phyloP scores from a whole-genome alignment of 2,329 filamentous ascomycete genomes.

The Dothideomycetes sp. region DNA sequence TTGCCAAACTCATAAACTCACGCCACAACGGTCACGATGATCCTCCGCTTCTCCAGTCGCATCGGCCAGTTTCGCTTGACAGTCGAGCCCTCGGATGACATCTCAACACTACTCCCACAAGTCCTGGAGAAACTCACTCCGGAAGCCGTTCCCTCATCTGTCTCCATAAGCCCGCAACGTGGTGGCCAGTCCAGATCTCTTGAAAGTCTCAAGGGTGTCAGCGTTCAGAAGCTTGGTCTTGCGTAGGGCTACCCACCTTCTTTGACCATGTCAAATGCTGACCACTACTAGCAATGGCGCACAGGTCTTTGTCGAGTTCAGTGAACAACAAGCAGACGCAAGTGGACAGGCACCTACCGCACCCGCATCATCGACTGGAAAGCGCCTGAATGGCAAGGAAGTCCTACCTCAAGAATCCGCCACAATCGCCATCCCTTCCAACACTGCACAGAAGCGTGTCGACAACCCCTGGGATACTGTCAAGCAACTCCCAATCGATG shows the following conservation, averaged over 20 bases:
- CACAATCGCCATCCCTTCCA: constrained; percentile 48
- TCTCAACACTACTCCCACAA: constrained; percentile 48
- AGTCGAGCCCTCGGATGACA: constrained; percentile 64
- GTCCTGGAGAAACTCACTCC: constrained; percentile 53
- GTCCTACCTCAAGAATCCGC: constrained; percentile 61
- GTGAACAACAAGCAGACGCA: constrained; percentile 44
- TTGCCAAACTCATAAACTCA: neutral
- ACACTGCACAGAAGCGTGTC: constrained; percentile 51
- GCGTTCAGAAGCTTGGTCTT: constrained; percentile 49
- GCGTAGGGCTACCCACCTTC: constrained; percentile 32
- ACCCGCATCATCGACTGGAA: constrained; percentile 31
- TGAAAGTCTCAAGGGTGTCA: constrained; percentile 43
- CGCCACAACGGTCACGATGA: constrained; percentile 47
- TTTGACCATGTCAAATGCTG: constrained; percentile 19
- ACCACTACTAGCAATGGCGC: constrained; percentile 64
- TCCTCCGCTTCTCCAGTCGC: constrained; percentile 78
- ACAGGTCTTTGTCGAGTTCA: constrained; percentile 78
- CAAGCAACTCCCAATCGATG: constrained; percentile 77
- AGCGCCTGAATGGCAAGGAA: constrained; percentile 69
- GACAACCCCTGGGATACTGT: constrained; percentile 92
- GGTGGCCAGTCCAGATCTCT: constrained; percentile 49
- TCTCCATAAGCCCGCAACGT: constrained; percentile 52
- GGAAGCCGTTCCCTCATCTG: constrained; percentile 44
- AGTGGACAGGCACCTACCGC: constrained; percentile 38
- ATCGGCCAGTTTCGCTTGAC: constrained; percentile 87